Evolutionary conservation across 139 green algal genomes (phyloP).

Genomic region (Limnomonas spitsbergensis): DNA sequence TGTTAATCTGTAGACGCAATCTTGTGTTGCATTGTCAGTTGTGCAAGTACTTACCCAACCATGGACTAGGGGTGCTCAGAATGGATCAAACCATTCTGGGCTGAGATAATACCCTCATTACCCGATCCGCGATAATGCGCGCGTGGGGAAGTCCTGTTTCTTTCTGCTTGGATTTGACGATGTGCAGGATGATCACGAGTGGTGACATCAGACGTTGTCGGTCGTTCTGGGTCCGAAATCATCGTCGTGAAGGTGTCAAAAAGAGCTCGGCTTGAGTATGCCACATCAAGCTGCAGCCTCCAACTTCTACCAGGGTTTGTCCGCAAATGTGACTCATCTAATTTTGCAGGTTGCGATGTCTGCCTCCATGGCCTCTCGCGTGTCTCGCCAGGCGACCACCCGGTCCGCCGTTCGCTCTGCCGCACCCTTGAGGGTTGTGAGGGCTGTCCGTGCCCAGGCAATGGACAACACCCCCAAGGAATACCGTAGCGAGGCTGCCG

Average conservation of each 20-base stretch:
- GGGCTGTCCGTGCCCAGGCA: background rate
- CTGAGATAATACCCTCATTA: constrained; percentile 11
- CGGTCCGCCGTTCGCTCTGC: background rate
- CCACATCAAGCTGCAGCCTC: background rate
- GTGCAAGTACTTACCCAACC: background rate
- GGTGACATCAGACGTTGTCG: too few species aligned
- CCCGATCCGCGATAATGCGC: constrained; percentile 11
- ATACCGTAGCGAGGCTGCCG: background rate
- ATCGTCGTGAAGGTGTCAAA: background rate
- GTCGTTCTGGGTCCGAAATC: too few species aligned
- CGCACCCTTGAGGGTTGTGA: background rate
- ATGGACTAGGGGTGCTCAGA: constrained; percentile 13
- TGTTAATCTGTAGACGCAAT: too few species aligned
- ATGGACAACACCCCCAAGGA: constrained; percentile 14
- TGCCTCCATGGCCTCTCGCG: background rate
- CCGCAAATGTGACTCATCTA: background rate
- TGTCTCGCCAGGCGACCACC: background rate
- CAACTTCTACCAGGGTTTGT: background rate
- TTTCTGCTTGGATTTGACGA: background rate
- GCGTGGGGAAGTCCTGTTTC: constrained; percentile 2
- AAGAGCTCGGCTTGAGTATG: background rate
- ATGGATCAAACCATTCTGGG: background rate
- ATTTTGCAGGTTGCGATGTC: background rate
- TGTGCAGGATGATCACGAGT: constrained; percentile 4
- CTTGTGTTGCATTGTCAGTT: too few species aligned